Percentiles rank a stretch among this genome's conserved stretches.
Evolutionary conservation across 164 flowering plant species (phyloP).

Genomic region (Cinnamomum chago): DNA sequence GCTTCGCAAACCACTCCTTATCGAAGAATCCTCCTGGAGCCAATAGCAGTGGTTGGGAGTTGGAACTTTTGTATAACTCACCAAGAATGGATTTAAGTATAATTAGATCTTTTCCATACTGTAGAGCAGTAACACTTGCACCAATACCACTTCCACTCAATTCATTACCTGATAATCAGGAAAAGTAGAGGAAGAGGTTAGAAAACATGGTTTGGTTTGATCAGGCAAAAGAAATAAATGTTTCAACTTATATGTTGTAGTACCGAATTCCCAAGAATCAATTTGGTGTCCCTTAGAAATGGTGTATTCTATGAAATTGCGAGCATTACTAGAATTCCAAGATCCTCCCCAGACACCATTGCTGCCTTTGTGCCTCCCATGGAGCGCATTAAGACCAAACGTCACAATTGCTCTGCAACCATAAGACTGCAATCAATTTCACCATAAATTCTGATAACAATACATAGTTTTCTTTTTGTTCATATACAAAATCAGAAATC

Average conservation of each 20-base stretch:
- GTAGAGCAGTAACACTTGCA: constrained; percentile 63
- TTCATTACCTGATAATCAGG: constrained; percentile 61
- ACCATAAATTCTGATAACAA: background rate
- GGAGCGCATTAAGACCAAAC: constrained; percentile 20
- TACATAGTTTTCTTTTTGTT: background rate
- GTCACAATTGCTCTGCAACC: constrained; percentile 15
- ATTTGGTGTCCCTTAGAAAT: constrained; percentile 64
- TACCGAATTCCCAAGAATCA: constrained; percentile 96
- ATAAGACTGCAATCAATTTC: background rate
- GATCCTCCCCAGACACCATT: constrained; percentile 17
- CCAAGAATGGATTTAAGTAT: constrained; percentile 46
- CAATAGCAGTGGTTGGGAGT: constrained; percentile 46
- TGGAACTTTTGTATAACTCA: constrained; percentile 39
- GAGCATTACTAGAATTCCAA: constrained; percentile 72
- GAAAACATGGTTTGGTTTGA: background rate
- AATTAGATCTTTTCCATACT: constrained; percentile 70
- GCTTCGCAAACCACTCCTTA: constrained; percentile 52
- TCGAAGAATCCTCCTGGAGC: constrained; percentile 94
- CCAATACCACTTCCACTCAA: constrained; percentile 79
- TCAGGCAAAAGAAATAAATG: background rate
- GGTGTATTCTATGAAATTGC: constrained; percentile 62
- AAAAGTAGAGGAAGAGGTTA: background rate
- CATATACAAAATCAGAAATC: too few species aligned
- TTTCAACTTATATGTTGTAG: background rate
- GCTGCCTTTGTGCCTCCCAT: constrained; percentile 7